Evolutionary conservation across 495 filamentous ascomycete species (phyloP).

Genomic region (Penicillium egyptiacum): DNA sequence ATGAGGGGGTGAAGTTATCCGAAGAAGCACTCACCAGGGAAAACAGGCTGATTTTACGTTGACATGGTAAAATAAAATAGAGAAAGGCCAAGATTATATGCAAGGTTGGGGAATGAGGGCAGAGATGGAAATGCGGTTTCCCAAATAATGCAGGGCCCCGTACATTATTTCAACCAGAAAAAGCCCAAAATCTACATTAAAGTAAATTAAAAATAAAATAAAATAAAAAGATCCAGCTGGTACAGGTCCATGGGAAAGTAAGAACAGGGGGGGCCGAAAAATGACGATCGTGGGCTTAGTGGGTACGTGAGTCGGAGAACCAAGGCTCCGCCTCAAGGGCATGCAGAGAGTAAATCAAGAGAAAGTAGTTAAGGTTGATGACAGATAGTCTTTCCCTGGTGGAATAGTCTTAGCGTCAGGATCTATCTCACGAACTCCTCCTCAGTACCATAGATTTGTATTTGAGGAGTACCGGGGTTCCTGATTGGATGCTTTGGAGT

Average conservation of each 20-base stretch:
- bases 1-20: neutral
- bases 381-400: too few relatives aligned
- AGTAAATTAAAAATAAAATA: conserved; percentile 20
- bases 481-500: neutral
- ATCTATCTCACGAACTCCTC: neutral
- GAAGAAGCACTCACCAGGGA: conserved; percentile 22
- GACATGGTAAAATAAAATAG: conserved; percentile 19
- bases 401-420: neutral
- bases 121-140: conserved; percentile 20
- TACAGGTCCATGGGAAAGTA: conserved; percentile 35
- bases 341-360: too few relatives aligned
- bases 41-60: conserved; percentile 28
- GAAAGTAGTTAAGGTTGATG: neutral
- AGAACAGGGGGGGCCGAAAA: conserved; percentile 42
- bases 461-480: neutral
- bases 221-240: conserved; percentile 25
- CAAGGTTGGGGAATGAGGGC: conserved; percentile 34
- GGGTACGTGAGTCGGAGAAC: conserved; percentile 1
- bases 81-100: conserved; percentile 30
- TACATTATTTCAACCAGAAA: conserved; percentile 26
- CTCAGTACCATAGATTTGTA: neutral
- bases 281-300: conserved; percentile 47
- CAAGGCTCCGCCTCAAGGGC: neutral
- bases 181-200: conserved; percentile 16
- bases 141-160: conserved; percentile 31